Evolutionary conservation across 345 rosid species (phyloP).

Genomic region (Litchi chinensis): DNA sequence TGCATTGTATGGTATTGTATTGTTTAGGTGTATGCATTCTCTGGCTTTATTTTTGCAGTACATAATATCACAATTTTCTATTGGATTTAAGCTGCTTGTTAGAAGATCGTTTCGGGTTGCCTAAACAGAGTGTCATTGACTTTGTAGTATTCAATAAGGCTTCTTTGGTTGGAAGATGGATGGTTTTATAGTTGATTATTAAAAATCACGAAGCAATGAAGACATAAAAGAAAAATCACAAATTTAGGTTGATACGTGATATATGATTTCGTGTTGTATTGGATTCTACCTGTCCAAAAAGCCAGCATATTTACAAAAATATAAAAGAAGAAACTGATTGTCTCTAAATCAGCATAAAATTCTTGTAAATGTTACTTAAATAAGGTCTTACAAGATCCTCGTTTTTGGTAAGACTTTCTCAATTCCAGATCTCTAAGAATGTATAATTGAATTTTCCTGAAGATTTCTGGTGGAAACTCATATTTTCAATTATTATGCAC

Average conservation of each 20-base stretch:
- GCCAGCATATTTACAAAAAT: not conserved
- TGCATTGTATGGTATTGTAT: not conserved
- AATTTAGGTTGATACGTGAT: not conserved
- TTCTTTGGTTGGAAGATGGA: not conserved
- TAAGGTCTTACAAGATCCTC: not conserved
- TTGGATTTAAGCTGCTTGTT: not conserved
- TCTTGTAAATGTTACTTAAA: not conserved
- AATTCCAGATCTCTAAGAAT: too few relatives aligned
- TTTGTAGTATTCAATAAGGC: not conserved
- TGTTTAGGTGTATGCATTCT: not conserved
- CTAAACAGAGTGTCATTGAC: not conserved
- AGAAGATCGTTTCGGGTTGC: not conserved
- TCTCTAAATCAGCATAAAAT: not conserved
- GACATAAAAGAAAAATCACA: not conserved
- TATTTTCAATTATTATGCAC: not conserved
- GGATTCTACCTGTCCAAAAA: not conserved
- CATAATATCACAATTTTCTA: not conserved
- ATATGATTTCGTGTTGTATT: not conserved
- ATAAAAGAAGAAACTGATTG: not conserved
- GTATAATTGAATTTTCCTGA: not conserved
- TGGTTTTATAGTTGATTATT: constrained; percentile 8
- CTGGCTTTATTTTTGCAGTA: not conserved
- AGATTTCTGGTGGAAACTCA: not conserved
- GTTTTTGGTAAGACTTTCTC: not conserved
- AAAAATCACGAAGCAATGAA: not conserved